Evolutionary conservation across 2,329 filamentous ascomycete species (phyloP), one percentile per base, ranked within the genome.

Genomic region (Pseudodiploospora longispora): DNA sequence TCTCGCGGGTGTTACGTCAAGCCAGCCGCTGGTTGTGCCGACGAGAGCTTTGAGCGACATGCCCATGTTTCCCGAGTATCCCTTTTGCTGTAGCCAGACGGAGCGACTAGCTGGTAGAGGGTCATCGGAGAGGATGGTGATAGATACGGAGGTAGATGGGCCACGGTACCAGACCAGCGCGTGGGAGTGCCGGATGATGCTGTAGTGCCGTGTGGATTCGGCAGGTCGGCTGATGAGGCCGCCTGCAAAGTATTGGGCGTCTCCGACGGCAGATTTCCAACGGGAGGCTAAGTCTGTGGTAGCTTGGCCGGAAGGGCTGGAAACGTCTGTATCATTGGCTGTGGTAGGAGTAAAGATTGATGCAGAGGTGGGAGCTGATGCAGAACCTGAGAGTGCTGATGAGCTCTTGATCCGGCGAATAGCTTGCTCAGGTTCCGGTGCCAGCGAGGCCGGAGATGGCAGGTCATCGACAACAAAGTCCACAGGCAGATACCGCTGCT

Each of bases 11-110:
- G 83, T 87, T 3, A 86, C 82, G 46, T 87, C 74, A 9, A 86
- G 66, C 83, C 83, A 87, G 52, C 65, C 70, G 6, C 71, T 68
- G 9, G 71, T 76, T 0, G 74, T 70, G 6, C 80, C 75, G 32
- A 85, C 63, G 1, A 85, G 59, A 0, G 80, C 75, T 56, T 83
- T 83, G 29, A 81, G 64, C 6, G 72, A 71, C 76, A 87, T 83
- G 12, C 83, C 83, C 40, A 80, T 72, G 55, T 82, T 81, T 4
- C 83, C 83, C 0, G 78, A 80, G 64, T 71, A 85, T 2, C 83
- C 83, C 50, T 80, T 82, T 47, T 73, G 73, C 63, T 87, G 83
- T 28, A 87, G 64, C 78, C 80, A 87, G 10, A 86, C 58, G 0
- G 76, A 78, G 6, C 83, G 71, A 27, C 75, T 71, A 0, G 62